A percentile compares a stretch with the other conserved stretches of the same genome.
phyloP scores from a whole-genome alignment of 352 stramenopile genomes.

The Pythium monospermum region DNA sequence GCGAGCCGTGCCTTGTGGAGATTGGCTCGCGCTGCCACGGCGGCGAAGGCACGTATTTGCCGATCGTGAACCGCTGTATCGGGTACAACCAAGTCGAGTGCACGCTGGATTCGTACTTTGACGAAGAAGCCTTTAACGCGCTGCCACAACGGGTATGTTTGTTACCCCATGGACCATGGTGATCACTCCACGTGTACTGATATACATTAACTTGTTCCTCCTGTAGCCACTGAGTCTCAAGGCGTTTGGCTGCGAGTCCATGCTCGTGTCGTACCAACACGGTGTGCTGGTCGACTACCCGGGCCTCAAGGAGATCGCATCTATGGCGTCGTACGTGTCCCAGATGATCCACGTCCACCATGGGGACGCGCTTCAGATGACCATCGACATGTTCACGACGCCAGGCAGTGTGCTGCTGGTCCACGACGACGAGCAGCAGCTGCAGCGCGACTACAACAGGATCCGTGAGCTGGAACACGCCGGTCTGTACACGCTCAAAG shows the following conservation, averaged over 20 bases:
- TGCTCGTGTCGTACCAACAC: slow-evolving; percentile 86
- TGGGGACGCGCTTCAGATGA: slow-evolving; percentile 52
- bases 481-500: slow-evolving; percentile 42
- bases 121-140: slow-evolving; percentile 52
- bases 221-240: slow-evolving; percentile 65
- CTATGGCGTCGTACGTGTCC: slow-evolving; percentile 84
- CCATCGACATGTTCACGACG: slow-evolving; percentile 90
- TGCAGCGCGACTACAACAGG: slow-evolving; percentile 77
- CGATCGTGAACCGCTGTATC: slow-evolving; percentile 85
- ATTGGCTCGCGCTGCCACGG: slow-evolving; percentile 94
- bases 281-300: slow-evolving; percentile 82
- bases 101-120: slow-evolving; percentile 85
- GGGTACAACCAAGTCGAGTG: slow-evolving; percentile 92
- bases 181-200: background rate
- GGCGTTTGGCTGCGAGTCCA: slow-evolving; percentile 87
- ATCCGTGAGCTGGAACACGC: slow-evolving; percentile 81
- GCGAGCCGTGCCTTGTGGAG: slow-evolving; percentile 91
- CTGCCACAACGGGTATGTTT: slow-evolving; percentile 29
- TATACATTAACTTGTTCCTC: slow-evolving; percentile 5
- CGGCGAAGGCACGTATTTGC: slow-evolving; percentile 90
- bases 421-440: slow-evolving; percentile 63
- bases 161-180: background rate
- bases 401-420: slow-evolving; percentile 83
- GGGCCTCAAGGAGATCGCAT: slow-evolving; percentile 81
- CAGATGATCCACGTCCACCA: slow-evolving; percentile 67